These are phyloP conservation scores for Coemansia asiatica DNA, from an alignment of 192 early-diverging fungal genomes.

Conservation along the genomic window DNA sequence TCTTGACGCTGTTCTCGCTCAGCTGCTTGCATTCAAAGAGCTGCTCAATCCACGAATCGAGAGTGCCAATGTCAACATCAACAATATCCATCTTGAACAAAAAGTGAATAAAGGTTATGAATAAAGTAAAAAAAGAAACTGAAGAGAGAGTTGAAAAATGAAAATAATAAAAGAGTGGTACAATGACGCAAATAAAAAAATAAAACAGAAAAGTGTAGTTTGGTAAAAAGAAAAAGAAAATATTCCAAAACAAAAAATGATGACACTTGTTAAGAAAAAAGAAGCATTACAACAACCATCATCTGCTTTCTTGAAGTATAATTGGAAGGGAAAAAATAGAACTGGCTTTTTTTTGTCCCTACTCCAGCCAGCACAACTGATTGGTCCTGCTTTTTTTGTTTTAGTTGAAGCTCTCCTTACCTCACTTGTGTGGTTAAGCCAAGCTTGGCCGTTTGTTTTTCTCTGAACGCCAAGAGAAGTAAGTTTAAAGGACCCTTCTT, in stretches of 20 bases:
- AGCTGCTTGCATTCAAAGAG: constrained; percentile 95
- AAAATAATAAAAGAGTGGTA: background rate
- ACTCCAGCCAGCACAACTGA: background rate
- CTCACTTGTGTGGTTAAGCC: too few relatives aligned
- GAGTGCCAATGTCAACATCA: constrained; percentile 73
- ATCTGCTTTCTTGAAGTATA: background rate
- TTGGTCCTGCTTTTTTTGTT: background rate
- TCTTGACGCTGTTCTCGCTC: constrained; percentile 89
- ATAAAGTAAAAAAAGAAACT: background rate
- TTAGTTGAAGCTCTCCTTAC: too few relatives aligned
- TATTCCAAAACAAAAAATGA: constrained; percentile 8
- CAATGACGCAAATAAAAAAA: background rate
- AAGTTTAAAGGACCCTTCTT: too few relatives aligned
- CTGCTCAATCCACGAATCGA: constrained; percentile 90
- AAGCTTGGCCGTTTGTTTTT: too few relatives aligned
- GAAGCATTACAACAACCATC: background rate
- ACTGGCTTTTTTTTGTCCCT: constrained; percentile 3
- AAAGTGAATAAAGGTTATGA: background rate
- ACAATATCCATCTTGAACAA: constrained; percentile 44
- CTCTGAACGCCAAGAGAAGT: too few relatives aligned
- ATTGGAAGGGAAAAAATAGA: background rate
- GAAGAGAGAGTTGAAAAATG: background rate
- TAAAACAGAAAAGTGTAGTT: background rate
- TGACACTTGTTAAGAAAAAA: background rate
- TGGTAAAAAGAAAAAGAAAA: constrained; percentile 4